phyloP scores from a whole-genome alignment of 352 stramenopile genomes.

The Phytophthora parvispora region DNA sequence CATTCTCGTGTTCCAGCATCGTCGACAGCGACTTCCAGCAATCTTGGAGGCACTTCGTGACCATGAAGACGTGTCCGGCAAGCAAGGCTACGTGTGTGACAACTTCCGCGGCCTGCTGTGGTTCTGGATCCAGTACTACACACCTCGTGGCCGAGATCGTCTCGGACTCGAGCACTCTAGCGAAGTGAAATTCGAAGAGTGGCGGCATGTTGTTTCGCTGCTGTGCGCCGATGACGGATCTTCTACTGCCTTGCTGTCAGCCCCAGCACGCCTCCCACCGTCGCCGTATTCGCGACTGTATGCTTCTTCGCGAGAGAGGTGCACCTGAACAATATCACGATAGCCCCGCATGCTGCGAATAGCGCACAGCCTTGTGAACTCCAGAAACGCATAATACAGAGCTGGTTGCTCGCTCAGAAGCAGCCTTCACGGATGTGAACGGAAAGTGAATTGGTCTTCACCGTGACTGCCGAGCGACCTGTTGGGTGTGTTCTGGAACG shows the following conservation, averaged over 20 bases:
- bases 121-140: slow-evolving; percentile 98
- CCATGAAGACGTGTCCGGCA: slow-evolving; percentile 71
- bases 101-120: slow-evolving; percentile 96
- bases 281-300: slow-evolving; percentile 82
- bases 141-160: slow-evolving; percentile 93
- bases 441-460: too few relatives aligned
- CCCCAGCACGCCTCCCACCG: slow-evolving; percentile 58
- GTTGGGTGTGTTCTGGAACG: too few relatives aligned
- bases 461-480: too few relatives aligned
- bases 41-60: slow-evolving; percentile 78
- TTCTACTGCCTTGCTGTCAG: slow-evolving; percentile 77
- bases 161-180: slow-evolving; percentile 96
- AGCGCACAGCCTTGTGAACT: slow-evolving; percentile 13
- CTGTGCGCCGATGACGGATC: slow-evolving; percentile 95
- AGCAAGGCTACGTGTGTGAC: slow-evolving; percentile 75
- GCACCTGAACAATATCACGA: slow-evolving; percentile 16
- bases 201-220: slow-evolving; percentile 90
- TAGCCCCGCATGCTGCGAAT: background rate
- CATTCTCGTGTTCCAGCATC: slow-evolving; percentile 95
- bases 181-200: slow-evolving; percentile 96
- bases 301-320: slow-evolving; percentile 29
- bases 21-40: slow-evolving; percentile 79
- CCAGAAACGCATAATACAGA: slow-evolving; percentile 16
- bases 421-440: too few relatives aligned
- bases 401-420: background rate